phyloP scores from a whole-genome alignment of 164 flowering plant species.

The Taxillus chinensis region DNA sequence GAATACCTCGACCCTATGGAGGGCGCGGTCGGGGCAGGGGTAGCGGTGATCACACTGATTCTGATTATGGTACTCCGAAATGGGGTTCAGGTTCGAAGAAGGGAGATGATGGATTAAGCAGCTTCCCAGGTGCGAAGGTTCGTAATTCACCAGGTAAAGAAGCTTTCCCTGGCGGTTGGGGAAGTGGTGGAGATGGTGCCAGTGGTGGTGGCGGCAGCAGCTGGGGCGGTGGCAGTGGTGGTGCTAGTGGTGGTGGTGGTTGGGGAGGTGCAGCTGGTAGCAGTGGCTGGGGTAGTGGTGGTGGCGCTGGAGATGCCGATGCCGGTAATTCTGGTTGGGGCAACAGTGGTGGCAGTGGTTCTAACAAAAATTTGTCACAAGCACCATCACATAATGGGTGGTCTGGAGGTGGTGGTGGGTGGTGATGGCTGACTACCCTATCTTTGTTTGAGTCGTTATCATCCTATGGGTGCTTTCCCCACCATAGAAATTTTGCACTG shows the following conservation, averaged over 20 bases:
- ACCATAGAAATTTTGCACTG: too few relatives aligned
- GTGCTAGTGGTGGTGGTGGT: conserved; percentile 13
- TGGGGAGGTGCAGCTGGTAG: conserved; percentile 10
- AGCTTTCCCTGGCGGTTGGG: conserved; percentile 69
- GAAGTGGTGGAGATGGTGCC: conserved; percentile 28
- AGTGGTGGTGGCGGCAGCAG: conserved; percentile 22
- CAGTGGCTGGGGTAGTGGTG: conserved; percentile 5
- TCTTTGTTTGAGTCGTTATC: too few relatives aligned
- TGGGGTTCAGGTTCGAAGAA: conserved; percentile 48
- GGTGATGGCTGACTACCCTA: too few relatives aligned
- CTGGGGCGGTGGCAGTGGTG: conserved; percentile 7
- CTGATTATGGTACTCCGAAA: conserved; percentile 34
- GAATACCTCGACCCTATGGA: conserved; percentile 57
- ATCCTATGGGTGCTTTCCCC: too few relatives aligned
- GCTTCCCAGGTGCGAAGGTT: conserved; percentile 41
- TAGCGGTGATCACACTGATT: conserved; percentile 32
- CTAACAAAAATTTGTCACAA: conserved; percentile 9
- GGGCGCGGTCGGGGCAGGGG: conserved; percentile 47
- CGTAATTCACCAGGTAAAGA: conserved; percentile 64
- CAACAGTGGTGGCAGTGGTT: conserved; percentile 22
- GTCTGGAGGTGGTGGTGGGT: conserved; percentile 13
- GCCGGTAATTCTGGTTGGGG: conserved; percentile 9
- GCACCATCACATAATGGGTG: conserved; percentile 8
- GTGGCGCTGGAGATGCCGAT: background rate
- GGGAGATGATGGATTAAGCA: conserved; percentile 47